Conservation (phyloP, 2,329 filamentous ascomycete genomes). For the Aschersonia sp. region DNA sequence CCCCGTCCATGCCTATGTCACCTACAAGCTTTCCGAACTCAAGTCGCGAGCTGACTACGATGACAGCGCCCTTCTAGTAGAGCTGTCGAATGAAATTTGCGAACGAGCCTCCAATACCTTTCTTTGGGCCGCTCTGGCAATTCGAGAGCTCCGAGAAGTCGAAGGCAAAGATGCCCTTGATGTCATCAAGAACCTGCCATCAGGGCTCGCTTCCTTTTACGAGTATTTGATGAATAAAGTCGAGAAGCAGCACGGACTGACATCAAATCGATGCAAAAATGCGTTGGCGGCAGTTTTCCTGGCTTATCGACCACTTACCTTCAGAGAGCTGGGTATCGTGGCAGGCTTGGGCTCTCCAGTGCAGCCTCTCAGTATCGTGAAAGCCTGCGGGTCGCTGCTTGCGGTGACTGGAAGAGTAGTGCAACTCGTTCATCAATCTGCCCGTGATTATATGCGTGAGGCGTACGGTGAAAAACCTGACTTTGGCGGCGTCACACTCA, state of each 20-base stretch:
- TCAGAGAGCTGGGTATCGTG: conserved; percentile 16
- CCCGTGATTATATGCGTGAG: conserved; percentile 22
- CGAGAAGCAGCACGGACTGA: not conserved
- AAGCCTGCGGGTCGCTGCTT: conserved; percentile 21
- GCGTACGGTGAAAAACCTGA: conserved; percentile 12
- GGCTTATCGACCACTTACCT: conserved; percentile 18
- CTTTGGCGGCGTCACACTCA: conserved; percentile 9
- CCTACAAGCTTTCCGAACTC: conserved; percentile 14
- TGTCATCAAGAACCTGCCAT: conserved; percentile 2
- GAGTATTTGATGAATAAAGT: conserved; percentile 2
- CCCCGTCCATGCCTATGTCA: conserved; percentile 22
- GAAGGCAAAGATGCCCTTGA: conserved; percentile 3
- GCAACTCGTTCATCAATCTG: conserved; percentile 27
- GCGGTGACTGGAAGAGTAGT: conserved; percentile 14
- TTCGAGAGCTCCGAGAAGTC: conserved; percentile 4
- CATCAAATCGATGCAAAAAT: conserved; percentile 2
- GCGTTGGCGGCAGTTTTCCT: conserved; percentile 8
- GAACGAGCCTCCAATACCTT: conserved; percentile 8
- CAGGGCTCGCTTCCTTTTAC: conserved; percentile 3
- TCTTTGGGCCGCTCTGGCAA: conserved; percentile 6
- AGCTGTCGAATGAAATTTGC: conserved; percentile 4
- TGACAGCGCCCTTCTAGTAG: conserved; percentile 1
- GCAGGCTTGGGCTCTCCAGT: conserved; percentile 7
- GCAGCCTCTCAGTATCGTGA: conserved; percentile 11
- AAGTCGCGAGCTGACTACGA: conserved; percentile 1